These are phyloP conservation scores for Russula vinacea DNA, from an alignment of 768 basidiomycete species.

Conservation along the genomic window DNA sequence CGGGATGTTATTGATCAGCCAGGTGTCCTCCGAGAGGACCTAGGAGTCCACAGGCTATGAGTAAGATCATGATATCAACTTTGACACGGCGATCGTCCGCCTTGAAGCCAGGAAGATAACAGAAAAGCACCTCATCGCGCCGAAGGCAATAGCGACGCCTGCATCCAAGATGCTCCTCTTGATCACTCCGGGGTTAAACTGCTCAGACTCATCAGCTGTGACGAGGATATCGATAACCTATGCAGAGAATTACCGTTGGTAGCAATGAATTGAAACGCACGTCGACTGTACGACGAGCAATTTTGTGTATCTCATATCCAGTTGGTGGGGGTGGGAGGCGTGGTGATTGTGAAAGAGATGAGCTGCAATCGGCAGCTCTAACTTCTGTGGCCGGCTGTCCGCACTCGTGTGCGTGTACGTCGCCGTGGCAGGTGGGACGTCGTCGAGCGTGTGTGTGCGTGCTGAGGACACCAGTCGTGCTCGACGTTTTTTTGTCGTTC, in stretches of 20 bases:
- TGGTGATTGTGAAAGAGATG: neutral
- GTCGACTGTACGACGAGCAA: constrained; percentile 9
- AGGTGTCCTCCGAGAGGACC: neutral
- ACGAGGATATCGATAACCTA: constrained; percentile 16
- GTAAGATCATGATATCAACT: constrained; percentile 15
- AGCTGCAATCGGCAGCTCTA: neutral
- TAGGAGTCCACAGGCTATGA: neutral
- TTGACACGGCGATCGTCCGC: constrained; percentile 2
- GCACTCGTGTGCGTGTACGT: no score
- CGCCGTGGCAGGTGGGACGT: no score
- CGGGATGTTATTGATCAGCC: neutral
- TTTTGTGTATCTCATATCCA: constrained; percentile 8
- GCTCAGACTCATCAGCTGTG: neutral
- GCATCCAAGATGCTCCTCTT: constrained; percentile 1
- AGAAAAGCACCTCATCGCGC: constrained; percentile 7
- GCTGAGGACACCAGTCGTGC: no score
- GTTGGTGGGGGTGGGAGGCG: neutral
- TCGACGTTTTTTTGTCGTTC: no score
- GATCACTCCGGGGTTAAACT: constrained; percentile 7
- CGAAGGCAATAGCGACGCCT: constrained; percentile 4
- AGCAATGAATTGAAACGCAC: neutral
- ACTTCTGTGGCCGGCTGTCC: no score
- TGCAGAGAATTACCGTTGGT: neutral
- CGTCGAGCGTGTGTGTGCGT: no score
- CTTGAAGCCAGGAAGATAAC: constrained; percentile 11